Base-by-base conservation (phyloP, 768 basidiomycete species). In the Gymnopilus dilepis region DNA sequence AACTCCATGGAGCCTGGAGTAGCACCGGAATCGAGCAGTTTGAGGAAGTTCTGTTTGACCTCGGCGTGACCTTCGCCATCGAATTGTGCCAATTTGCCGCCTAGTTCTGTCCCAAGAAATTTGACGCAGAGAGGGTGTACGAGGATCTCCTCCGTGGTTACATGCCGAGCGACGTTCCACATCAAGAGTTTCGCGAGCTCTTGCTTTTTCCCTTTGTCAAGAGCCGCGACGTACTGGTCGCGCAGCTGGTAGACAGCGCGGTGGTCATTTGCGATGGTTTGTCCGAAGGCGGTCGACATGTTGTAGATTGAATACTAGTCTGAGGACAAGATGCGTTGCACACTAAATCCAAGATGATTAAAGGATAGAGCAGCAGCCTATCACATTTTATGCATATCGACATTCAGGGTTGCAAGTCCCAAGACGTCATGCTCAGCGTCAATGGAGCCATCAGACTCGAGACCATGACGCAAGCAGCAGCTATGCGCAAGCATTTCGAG, bases 111-210 rank as follows among this genome's bases (percentile, higher is more conserved):
- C 19, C 56, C 56, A n/a, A 58, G n/a, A 21, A 58, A 58, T n/a
- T 58, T 47, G 21, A 21, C 38, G 30, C 56, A 58, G 17, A 58
- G 2, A n/a, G 56, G 56, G 30, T 58, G 56, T 0, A 58, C 56
- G 30, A 58, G 56, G 13, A 58, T 58, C 17, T 58, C 56, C 21
- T 58, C 56, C 3, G 56, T 58, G 12, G 56, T 38, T 30, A 58
- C 56, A 26, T 58, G 56, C 13, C 56, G 56, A 3, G 56, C 56
- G 31, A 58, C 45, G 45, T 58, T 58, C 56, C 56, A 58, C 56
- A 58, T 58, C 56, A 58, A 48, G 15, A 58, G 56, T 21, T 58
- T 58, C 13, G 45, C 15, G 28, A 58, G 21, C 28, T 48, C 30
- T 24, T 58, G 40, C 24, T 58, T 58, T 2, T 28, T 9, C 21